Base-by-base conservation (phyloP, 371 early-diverging fungal species). In the Blastocladiella emersonii region DNA sequence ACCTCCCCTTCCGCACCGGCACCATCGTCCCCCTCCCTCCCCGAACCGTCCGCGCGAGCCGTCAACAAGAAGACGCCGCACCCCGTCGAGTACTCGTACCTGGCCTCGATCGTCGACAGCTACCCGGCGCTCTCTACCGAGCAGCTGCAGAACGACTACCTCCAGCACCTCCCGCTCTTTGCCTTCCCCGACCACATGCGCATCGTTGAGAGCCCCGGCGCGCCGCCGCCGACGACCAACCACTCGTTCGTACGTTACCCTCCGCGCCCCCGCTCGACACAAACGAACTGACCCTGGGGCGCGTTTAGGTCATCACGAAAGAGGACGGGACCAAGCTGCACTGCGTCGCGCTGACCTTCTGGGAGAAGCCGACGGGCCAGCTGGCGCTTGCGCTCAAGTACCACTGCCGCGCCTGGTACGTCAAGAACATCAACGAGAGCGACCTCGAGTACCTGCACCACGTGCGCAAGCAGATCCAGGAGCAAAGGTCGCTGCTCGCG, bases 371-470 rank as follows among this genome's bases (percentile, higher is more conserved):
- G 17, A 25, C 37, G 13, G 37, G 41, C 17, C 37, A 36, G 37
- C 59, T 59, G 25, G 27, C 8, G 10, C 13, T n/a, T 0, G 19
- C 37, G 7, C 8, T 37, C 59, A 43, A 59, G 37, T 51, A 51
- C 53, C 30, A 25, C 30, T 51, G 15, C 1, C 53, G 53, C 13
- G 37, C 37, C 1, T 59, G 59, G 59, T 41, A 43, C 15, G 59
- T 43, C 15, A 8, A 21, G 15, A 59, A 59, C 44, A 43, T 59
- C 37, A 59, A 25, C 30, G 41, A 8, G 15, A 8, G 25, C 25
- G 59, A 59, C 32, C 59, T 59, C 59, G 59, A 59, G 37, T 59
- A 59, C 44, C 41, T 59, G 41, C 8, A 5, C 30, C 59, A 59
- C 44, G 12, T 59, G 27, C n/a, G 32, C 25, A 10, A 23, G 13